Conservation (phyloP, 805 yeast species). For the Cyberlindnera nakhonratchasimensis region DNA sequence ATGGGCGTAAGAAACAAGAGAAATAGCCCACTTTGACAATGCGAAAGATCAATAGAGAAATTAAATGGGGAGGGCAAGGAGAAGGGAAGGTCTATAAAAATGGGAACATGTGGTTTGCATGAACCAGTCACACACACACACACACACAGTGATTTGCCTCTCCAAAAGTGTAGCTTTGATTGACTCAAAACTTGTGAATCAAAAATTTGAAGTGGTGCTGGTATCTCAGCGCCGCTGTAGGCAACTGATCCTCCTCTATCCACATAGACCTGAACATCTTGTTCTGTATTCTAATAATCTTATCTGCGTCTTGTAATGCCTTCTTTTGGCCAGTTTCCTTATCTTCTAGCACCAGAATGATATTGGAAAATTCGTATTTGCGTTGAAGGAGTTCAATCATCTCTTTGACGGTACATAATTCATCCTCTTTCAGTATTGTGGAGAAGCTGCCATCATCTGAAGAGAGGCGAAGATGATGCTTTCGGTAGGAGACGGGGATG, state of each 20-base stretch:
- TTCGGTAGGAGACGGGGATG: slow-evolving; percentile 3
- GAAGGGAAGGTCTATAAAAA: too few species aligned
- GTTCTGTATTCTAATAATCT: slow-evolving; percentile 17
- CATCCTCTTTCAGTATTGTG: slow-evolving; percentile 14
- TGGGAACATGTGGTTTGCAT: neutral
- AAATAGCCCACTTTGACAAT: too few species aligned
- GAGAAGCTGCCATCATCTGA: slow-evolving; percentile 12
- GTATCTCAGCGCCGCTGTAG: slow-evolving; percentile 14
- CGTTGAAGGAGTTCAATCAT: slow-evolving; percentile 8
- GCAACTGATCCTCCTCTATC: slow-evolving; percentile 17
- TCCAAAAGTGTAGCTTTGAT: too few species aligned
- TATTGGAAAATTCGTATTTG: slow-evolving; percentile 11
- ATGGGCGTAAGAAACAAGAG: too few species aligned
- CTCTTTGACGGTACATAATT: slow-evolving; percentile 11
- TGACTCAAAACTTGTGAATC: slow-evolving; percentile 11
- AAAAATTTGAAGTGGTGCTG: slow-evolving; percentile 17
- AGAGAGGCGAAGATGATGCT: slow-evolving; percentile 5
- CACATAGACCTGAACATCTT: slow-evolving; percentile 17
- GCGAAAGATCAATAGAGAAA: neutral
- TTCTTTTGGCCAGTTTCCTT: slow-evolving; percentile 6
- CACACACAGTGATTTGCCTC: too few species aligned
- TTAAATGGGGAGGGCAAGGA: too few species aligned
- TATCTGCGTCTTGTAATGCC: slow-evolving; percentile 13
- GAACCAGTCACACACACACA: slow-evolving; percentile 1
- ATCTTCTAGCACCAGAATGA: slow-evolving; percentile 11